These are phyloP conservation scores for Geranium incanum DNA, from an alignment of 441 rosid genomes.

Conservation along the genomic window DNA sequence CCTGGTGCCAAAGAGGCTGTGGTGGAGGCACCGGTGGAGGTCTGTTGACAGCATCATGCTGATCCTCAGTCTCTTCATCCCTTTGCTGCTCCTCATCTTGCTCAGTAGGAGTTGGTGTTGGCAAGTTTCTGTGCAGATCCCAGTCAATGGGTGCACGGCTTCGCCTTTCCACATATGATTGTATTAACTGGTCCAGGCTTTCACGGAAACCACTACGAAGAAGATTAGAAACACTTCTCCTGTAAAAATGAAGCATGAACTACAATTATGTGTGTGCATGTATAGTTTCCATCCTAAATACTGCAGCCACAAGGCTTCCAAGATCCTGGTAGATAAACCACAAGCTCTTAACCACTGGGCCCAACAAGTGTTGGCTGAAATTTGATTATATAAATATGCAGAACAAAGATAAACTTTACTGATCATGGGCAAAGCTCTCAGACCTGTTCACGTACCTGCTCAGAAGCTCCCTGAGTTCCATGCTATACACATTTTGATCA, in stretches of 20 bases:
- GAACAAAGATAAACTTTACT: background rate
- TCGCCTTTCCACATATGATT: slow-evolving; percentile 32
- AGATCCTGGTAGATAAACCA: too few species aligned
- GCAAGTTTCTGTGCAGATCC: slow-evolving; percentile 70
- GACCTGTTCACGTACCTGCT: slow-evolving; percentile 50
- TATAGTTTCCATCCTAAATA: too few species aligned
- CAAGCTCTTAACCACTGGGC: too few species aligned
- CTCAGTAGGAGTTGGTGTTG: slow-evolving; percentile 43
- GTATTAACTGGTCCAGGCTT: slow-evolving; percentile 70
- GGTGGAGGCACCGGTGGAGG: slow-evolving; percentile 90
- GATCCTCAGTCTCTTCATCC: slow-evolving; percentile 46
- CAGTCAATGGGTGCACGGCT: slow-evolving; percentile 68
- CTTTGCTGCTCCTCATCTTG: slow-evolving; percentile 52
- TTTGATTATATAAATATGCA: background rate
- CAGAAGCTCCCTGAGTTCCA: slow-evolving; percentile 83
- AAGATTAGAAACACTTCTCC: slow-evolving; percentile 86
- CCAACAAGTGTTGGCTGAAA: too few species aligned
- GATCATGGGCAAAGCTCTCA: background rate
- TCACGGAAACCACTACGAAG: slow-evolving; percentile 90
- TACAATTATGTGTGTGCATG: background rate
- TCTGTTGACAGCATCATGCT: slow-evolving; percentile 38
- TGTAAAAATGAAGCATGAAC: slow-evolving; percentile 23
- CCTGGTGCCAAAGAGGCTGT: slow-evolving; percentile 92
- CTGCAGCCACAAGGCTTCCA: too few species aligned
- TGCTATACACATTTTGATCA: slow-evolving; percentile 72